Evolutionary conservation across 1,139 yeast genomes (phyloP).

Genomic region (Blastobotrys arbuscula): DNA sequence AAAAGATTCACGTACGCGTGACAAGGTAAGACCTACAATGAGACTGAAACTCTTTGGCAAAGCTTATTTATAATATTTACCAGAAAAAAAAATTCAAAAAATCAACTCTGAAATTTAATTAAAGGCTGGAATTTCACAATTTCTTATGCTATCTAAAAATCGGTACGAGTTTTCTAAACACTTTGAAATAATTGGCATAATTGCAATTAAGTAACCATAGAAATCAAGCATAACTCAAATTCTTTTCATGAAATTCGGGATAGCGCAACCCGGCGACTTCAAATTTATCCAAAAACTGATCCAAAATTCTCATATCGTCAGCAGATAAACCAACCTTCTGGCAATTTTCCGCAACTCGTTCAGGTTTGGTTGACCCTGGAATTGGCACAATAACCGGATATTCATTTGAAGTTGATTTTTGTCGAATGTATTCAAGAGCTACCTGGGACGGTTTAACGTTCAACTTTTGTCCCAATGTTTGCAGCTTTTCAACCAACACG

Average conservation of each 20-base stretch:
- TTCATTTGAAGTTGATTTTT: constrained; percentile 27
- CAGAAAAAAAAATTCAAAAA: too few relatives aligned
- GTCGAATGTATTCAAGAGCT: constrained; percentile 67
- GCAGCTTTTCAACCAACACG: constrained; percentile 44
- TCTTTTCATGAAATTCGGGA: constrained; percentile 19
- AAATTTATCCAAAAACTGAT: constrained; percentile 39
- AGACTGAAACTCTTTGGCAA: too few relatives aligned
- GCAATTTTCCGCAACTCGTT: constrained; percentile 56
- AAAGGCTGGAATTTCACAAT: too few relatives aligned
- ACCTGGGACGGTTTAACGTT: constrained; percentile 56
- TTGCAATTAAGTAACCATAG: too few relatives aligned
- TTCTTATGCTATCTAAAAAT: too few relatives aligned
- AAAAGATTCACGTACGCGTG: too few relatives aligned
- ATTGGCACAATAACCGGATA: constrained; percentile 65
- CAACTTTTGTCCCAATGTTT: constrained; percentile 40
- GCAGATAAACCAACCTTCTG: constrained; percentile 44
- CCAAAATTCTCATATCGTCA: constrained; percentile 44
- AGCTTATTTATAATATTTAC: too few relatives aligned
- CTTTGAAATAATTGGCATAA: too few relatives aligned
- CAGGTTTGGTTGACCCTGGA: constrained; percentile 63
- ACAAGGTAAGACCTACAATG: too few relatives aligned
- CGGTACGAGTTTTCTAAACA: too few relatives aligned
- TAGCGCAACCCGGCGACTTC: constrained; percentile 50
- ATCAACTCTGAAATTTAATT: too few relatives aligned
- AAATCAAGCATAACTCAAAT: not conserved